Base-by-base conservation (phyloP, 345 rosid species). In the Gossypium mustelinum region DNA sequence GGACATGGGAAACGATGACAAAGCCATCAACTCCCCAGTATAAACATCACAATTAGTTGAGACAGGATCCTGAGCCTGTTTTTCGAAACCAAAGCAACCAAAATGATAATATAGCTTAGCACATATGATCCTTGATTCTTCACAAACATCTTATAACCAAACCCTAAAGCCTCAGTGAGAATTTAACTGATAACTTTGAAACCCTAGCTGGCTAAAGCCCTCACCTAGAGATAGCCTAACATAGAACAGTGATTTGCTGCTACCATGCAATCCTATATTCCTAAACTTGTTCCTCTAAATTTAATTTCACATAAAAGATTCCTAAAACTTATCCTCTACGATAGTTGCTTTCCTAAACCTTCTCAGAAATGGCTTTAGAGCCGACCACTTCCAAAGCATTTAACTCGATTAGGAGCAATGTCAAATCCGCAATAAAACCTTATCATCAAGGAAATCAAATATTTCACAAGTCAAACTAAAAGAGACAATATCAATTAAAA, bases 1-100 rank as follows among this genome's bases (percentile, higher is more conserved):
- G 29, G 68, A 71, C 48, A 59, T 75, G 25, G 71, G 56, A 29
- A 50, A 66, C 44, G 41, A 66, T 34, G 69, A 75, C 65, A 43
- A 47, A 74, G 48, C 50, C 68, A 81, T 61, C 2, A 69, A 45
- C 66, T 34, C 60, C 66, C 58, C 44, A 39, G 11, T 48, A 57
- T 2, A 51, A 68, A 47, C 51, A 70, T 66, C 74, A 70, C 7
- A 69, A 13, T 45, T 27, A 75, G 63, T 50, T 29, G 18, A 61
- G 58, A 17, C 16, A 74, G 10, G 29, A 62, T 75, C 47, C 74
- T 13, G 16, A 29, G 6, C 27, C 61, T 52, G 14, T 71, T 63
- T 59, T 54, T 55, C 5, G 61, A 34, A 69, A 29, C 68, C 43
- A 27, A 68, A 68, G 72, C 43, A 43, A 22, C 25, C 10, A 8